Evolutionary conservation across 1,139 yeast species (phyloP), one percentile per base, ranked within the genome.

Genomic region (Geotrichum phurueaensis): DNA sequence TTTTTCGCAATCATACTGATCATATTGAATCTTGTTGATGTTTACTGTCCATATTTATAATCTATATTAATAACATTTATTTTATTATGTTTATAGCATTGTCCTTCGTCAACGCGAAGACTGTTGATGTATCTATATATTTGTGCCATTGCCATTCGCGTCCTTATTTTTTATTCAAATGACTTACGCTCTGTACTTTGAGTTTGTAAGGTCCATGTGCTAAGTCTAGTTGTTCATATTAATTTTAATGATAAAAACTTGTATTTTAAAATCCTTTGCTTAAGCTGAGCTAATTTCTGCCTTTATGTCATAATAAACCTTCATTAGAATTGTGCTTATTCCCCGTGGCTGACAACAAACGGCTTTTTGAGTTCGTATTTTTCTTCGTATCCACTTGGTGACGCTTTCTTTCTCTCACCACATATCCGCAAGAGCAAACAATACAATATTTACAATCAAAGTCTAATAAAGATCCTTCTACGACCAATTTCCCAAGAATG

Each of bases 401-500:
- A 5, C 39, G n/a, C 39, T 33, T 33, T 15, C n/a, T 33, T 33
- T 13, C 9, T 33, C 39, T 33, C 39, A 6, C 39, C 4, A 5
- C 39, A 5, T 13, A 25, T 25, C 6, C 29, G 1, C 29, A 25
- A 25, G 6, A 25, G 29, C 29, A 25, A 25, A 25, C 29, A 25
- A 25, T 4, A 3, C 29, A 25, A 6, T 4, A 6, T 4, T 6
- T 25, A 27, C 33, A 49, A 51, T 51, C 53, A 27, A 27, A 29
- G 48, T n/a, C 48, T 49, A n/a, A 33, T n/a, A 27, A 31, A 25
- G 3, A 3, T 25, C 39, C n/a, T 15, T 33, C n/a, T 15, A 33
- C 39, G 39, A 33, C n/a, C n/a, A 33, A 33, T 33, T 33, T 15
- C 13, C 6, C 39, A 10, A 12, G 39, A 33, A 49, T 66, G 68